Evolutionary conservation across 83 land plant genomes (phyloP), one percentile per base, ranked within the genome.

Genomic region (Thuja plicata): DNA sequence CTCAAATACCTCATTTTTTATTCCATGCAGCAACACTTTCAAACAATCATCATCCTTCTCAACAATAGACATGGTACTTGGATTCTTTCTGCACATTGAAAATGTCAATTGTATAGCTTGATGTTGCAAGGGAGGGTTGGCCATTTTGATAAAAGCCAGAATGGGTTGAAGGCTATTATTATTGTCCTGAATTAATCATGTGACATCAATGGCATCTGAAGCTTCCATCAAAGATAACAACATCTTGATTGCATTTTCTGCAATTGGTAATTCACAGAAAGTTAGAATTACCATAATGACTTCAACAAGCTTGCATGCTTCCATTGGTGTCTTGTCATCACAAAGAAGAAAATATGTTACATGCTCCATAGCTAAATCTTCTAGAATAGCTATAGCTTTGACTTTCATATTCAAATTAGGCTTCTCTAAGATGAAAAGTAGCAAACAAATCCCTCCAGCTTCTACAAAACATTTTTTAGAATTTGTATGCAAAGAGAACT

Each of bases 401-500:
- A 4, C 55, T 84, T 32, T 84, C 86, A 84, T 84, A 50, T 84
- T 57, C 60, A 84, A 2, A 4, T 84, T 37, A 48, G 60, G 19
- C 38, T 21, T 84, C 60, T 32, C 50, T 84, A 84, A 84, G 32
- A 84, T 3, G 15, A 32, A 8, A 84, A 84, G 86, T 17, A 84
- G 50, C 57, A 84, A 30, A 52, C 60, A 60, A 84, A 84, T 60
- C 55, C 86, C 86, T 46, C 86, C 86, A 50, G 86, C 85, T 85
- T 52, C 88, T 54, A 66, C 62, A 77, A 89, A 60, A 45, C 62
- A 35, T 60, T 55, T 77, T 66, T 89, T 77, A 38, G 86, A 84
- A 34, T 89, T 87, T 38, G 89, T 40, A 80, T 52, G 82, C n/a
- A 87, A 89, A 50, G 89, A 89, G 46, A 89, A 87, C 45, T 86